phyloP scores from a whole-genome alignment of 2,329 filamentous ascomycete genomes.

The Colletotrichum tamarilloi region DNA sequence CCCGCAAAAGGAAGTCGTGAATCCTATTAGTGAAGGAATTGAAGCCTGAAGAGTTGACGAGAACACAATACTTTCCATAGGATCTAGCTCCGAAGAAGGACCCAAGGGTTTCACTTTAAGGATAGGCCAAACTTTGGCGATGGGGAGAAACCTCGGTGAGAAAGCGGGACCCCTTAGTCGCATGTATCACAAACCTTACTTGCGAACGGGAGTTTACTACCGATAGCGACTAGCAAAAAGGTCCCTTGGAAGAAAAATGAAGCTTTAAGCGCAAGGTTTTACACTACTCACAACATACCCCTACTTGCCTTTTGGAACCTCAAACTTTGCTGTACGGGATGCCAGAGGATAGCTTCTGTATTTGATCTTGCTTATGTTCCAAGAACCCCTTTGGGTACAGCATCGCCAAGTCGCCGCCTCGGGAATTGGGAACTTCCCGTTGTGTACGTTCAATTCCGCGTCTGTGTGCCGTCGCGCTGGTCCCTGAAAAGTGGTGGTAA shows the following conservation, averaged over 20 bases:
- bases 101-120: not conserved
- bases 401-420: too few species aligned
- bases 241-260: not conserved
- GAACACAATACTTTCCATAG: not conserved
- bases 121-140: not conserved
- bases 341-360: too few species aligned
- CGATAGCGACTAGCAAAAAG: not conserved
- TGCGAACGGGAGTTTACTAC: not conserved
- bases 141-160: not conserved
- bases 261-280: too few species aligned
- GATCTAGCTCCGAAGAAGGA: not conserved
- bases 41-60: not conserved
- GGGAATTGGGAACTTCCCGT: too few species aligned
- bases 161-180: not conserved
- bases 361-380: too few species aligned
- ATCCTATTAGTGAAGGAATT: not conserved
- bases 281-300: too few species aligned
- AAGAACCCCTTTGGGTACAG: too few species aligned
- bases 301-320: too few species aligned
- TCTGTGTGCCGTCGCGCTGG: too few species aligned
- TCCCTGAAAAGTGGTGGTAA: too few species aligned
- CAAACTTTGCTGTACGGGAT: too few species aligned
- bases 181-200: not conserved
- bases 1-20: not conserved
- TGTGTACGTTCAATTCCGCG: too few species aligned